A percentile compares a stretch with the other conserved stretches of the same genome.
phyloP scores from a whole-genome alignment of 164 flowering plant species.

The Annona squamosa region DNA sequence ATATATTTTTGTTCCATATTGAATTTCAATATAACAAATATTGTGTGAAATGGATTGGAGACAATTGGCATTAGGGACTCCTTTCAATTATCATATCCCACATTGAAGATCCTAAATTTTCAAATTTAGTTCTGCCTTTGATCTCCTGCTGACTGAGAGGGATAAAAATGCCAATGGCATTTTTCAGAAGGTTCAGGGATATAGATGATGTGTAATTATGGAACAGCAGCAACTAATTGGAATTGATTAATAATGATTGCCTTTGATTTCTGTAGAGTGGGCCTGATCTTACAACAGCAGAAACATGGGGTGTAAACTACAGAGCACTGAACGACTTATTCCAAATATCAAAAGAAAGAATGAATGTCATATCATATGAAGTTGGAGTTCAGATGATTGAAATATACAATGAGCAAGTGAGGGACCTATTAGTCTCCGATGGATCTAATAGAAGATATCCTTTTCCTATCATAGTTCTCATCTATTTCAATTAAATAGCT shows the following conservation, averaged over 20 bases:
- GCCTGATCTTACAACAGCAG: constrained; percentile 56
- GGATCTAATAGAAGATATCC: constrained; percentile 86
- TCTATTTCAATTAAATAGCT: neutral
- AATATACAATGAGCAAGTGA: constrained; percentile 93
- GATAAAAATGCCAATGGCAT: neutral
- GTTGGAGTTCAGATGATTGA: constrained; percentile 89
- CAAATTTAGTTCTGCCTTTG: neutral
- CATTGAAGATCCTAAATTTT: neutral
- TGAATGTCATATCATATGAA: constrained; percentile 43
- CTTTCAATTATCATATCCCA: neutral
- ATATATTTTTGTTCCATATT: neutral
- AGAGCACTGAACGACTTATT: constrained; percentile 71
- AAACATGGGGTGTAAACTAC: constrained; percentile 87
- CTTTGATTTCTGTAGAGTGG: constrained; percentile 48
- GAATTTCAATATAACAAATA: no score
- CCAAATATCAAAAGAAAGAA: constrained; percentile 49
- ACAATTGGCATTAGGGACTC: neutral
- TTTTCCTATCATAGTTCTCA: constrained; percentile 15
- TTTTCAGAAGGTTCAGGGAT: neutral
- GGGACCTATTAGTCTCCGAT: constrained; percentile 70
- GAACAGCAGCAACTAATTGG: neutral
- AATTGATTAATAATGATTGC: neutral
- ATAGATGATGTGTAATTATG: neutral
- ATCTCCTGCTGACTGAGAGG: neutral
- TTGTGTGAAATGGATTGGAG: neutral